A percentile compares a stretch with the other conserved stretches of the same genome.
phyloP scores from a whole-genome alignment of 192 early-diverging fungal genomes.

The Blastocladiella britannica region DNA sequence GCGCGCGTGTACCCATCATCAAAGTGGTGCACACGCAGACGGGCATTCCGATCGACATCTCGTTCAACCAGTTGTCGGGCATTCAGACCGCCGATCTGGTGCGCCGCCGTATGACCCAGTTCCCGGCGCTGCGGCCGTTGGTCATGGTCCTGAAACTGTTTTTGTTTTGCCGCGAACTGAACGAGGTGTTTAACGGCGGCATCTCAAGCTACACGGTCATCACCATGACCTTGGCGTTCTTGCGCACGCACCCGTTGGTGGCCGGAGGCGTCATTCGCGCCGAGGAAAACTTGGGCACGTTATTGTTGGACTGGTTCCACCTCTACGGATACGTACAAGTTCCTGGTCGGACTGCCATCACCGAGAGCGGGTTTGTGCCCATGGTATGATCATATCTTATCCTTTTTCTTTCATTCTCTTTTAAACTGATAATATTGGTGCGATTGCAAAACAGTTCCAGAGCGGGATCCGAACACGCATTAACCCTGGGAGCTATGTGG shows the following conservation, averaged over 20 bases:
- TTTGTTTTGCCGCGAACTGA: not conserved
- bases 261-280: not conserved
- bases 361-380: not conserved
- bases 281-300: not conserved
- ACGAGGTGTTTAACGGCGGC: not conserved
- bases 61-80: not conserved
- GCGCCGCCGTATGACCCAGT: not conserved
- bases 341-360: not conserved
- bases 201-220: not conserved
- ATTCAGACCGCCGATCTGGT: not conserved
- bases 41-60: not conserved
- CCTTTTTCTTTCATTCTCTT: not conserved
- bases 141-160: not conserved
- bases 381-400: not conserved
- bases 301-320: not conserved
- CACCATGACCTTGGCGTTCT: not conserved
- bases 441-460: not conserved
- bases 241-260: not conserved
- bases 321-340: not conserved
- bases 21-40: not conserved
- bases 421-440: not conserved
- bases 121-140: not conserved
- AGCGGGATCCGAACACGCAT: not conserved
- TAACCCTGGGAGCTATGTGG: not conserved
- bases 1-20: not conserved